Conservation (phyloP, 2,329 filamentous ascomycete species). For the Cladosporium sp. region DNA sequence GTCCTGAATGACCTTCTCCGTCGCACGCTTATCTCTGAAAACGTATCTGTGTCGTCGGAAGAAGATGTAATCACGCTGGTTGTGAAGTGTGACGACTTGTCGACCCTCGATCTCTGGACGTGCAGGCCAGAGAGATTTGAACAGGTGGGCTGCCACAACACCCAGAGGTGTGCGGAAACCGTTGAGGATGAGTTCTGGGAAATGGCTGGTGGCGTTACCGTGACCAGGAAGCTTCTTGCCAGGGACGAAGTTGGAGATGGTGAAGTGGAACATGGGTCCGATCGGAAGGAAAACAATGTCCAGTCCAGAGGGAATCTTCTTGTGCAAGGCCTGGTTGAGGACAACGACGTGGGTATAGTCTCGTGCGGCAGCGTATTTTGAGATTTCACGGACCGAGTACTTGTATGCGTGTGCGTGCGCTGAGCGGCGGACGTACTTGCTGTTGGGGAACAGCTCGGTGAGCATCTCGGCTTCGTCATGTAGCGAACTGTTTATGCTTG, state of each 20-base stretch:
- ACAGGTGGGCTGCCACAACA: slow-evolving; percentile 80
- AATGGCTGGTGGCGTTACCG: slow-evolving; percentile 85
- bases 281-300: slow-evolving; percentile 80
- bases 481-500: slow-evolving; percentile 82
- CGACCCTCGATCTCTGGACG: slow-evolving; percentile 81
- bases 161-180: slow-evolving; percentile 94
- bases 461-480: slow-evolving; percentile 80
- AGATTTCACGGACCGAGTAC: slow-evolving; percentile 89
- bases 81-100: slow-evolving; percentile 89
- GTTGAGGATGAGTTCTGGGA: slow-evolving; percentile 86
- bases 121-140: slow-evolving; percentile 76
- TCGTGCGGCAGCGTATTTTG: slow-evolving; percentile 77
- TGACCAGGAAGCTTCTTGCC: slow-evolving; percentile 86
- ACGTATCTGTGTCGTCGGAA: slow-evolving; percentile 86
- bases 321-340: slow-evolving; percentile 75
- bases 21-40: slow-evolving; percentile 83
- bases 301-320: slow-evolving; percentile 78
- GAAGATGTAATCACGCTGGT: slow-evolving; percentile 96
- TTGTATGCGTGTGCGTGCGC: slow-evolving; percentile 83
- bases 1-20: slow-evolving; percentile 82
- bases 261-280: slow-evolving; percentile 92
- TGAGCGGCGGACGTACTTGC: slow-evolving; percentile 78
- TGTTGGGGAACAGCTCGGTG: slow-evolving; percentile 77
- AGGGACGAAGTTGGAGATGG: slow-evolving; percentile 85
- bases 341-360: slow-evolving; percentile 83